These are phyloP conservation scores for Backusella sp. DNA, from an alignment of 192 early-diverging fungal species.

Conservation along the genomic window DNA sequence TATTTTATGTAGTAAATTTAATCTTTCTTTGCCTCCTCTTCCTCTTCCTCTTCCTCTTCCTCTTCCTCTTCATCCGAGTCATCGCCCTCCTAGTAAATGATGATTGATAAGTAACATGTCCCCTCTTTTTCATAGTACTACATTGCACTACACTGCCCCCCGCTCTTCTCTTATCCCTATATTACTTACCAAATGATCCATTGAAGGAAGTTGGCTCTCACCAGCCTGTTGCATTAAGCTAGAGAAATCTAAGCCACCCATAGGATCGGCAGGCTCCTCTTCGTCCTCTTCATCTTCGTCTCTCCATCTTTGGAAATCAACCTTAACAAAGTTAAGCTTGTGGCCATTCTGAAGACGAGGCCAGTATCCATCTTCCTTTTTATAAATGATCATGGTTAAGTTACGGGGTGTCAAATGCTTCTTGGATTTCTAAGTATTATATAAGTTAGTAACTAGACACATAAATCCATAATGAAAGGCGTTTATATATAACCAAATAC, in stretches of 20 bases:
- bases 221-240: conserved; percentile 51
- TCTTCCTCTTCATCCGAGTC: neutral
- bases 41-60: neutral
- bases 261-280: conserved; percentile 41
- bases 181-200: conserved; percentile 13
- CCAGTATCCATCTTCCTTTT: conserved; percentile 79
- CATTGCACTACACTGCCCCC: neutral
- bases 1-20: neutral
- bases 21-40: neutral
- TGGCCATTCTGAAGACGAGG: conserved; percentile 72
- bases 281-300: conserved; percentile 95
- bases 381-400: conserved; percentile 69
- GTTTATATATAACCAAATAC: neutral
- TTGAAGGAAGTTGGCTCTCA: conserved; percentile 38
- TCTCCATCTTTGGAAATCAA: conserved; percentile 89
- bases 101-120: neutral
- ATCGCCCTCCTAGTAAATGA: neutral
- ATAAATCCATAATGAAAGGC: neutral
- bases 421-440: conserved; percentile 43
- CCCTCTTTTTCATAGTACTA: neutral
- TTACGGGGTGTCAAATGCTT: conserved; percentile 66
- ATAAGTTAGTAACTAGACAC: neutral
- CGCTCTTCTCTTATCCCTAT: neutral
- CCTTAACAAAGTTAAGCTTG: conserved; percentile 81
- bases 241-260: conserved; percentile 58